Evolutionary conservation across 306 rosid species (phyloP).

Genomic region (Rubus parviflorus): DNA sequence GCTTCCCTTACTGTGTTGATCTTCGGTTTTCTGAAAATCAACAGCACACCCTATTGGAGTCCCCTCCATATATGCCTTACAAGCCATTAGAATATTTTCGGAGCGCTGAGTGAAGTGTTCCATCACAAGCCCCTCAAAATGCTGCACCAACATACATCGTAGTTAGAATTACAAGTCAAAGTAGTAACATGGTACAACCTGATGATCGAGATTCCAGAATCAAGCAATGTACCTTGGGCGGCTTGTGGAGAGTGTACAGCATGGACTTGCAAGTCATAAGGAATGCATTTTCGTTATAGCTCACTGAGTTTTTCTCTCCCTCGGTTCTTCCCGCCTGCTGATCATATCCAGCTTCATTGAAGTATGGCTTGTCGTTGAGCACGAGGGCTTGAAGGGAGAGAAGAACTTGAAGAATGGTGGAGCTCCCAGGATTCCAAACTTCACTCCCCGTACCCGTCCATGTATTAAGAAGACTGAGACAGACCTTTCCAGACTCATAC

Average conservation of each 20-base stretch:
- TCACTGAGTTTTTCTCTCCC: conserved; percentile 89
- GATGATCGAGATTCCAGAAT: conserved; percentile 10
- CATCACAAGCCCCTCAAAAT: conserved; percentile 74
- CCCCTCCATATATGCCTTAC: conserved; percentile 78
- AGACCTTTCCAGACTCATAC: conserved; percentile 95
- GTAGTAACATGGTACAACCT: background rate
- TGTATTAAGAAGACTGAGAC: conserved; percentile 87
- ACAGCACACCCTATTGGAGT: conserved; percentile 63
- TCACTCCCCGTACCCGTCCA: conserved; percentile 79
- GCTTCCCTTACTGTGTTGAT: conserved; percentile 53
- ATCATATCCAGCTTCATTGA: conserved; percentile 97
- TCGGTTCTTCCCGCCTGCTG: conserved; percentile 84
- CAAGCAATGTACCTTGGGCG: conserved; percentile 63
- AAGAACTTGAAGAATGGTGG: conserved; percentile 91
- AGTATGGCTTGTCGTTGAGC: conserved; percentile 94
- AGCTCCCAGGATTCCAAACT: conserved; percentile 82
- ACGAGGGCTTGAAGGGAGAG: conserved; percentile 96
- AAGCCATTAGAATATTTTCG: conserved; percentile 57
- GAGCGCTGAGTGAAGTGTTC: conserved; percentile 69
- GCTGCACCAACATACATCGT: conserved; percentile 52
- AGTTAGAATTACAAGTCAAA: conserved; percentile 10
- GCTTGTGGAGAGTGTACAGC: conserved; percentile 61
- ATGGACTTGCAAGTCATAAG: conserved; percentile 88
- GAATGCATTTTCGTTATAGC: conserved; percentile 93
- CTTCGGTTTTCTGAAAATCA: conserved; percentile 35